Evolutionary conservation across 495 filamentous ascomycete species (phyloP), one percentile per base, ranked within the genome.

Genomic region (Hypoxylon subgilvum): DNA sequence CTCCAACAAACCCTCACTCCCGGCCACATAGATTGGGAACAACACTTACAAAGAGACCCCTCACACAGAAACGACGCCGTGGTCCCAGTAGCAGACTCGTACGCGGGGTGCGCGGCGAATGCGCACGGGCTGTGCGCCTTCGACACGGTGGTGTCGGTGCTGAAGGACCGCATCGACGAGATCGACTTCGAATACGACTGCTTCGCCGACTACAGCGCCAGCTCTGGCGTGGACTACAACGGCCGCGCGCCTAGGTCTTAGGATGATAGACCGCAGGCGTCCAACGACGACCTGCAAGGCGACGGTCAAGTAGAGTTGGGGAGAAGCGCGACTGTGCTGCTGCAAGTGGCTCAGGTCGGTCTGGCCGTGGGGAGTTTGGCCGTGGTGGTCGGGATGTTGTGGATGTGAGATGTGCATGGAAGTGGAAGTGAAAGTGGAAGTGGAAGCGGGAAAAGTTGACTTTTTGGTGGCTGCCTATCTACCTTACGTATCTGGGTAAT

Each of bases 141-240:
- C 45, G 65, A 70, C 30, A 63, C 53, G 14, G 68, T 69, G 4
- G 68, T 69, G 3, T 44, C 62, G 8, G 59, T 66, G 5, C 62
- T 70, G 31, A 28, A 61, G 56, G 45, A 70, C 38, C 50, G 67
- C 25, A 68, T 68, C 23, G 52, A 62, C 19, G 67, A 70, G 44
- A 70, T 70, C 34, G 65, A 70, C 63, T 70, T 63, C 38, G 55
- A 70, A 32, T 65, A 68, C 39, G 67, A 70, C 64, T 70, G 67
- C 47, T 70, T 70, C 54, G 67, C 17, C n/a, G 38, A 70, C 45
- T 70, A 65, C 54, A 49, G 39, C 0, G 61, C 65, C 14, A 54
- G 63, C 27, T 8, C 56, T 7, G 67, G 67, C 30, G 49, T 65
- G n/a, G 49, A 70, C 14, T 70, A 70, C 48, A 70, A 70, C 30